These are phyloP conservation scores for Coemansia sp. DNA, from an alignment of 192 early-diverging fungal species.

Conservation along the genomic window DNA sequence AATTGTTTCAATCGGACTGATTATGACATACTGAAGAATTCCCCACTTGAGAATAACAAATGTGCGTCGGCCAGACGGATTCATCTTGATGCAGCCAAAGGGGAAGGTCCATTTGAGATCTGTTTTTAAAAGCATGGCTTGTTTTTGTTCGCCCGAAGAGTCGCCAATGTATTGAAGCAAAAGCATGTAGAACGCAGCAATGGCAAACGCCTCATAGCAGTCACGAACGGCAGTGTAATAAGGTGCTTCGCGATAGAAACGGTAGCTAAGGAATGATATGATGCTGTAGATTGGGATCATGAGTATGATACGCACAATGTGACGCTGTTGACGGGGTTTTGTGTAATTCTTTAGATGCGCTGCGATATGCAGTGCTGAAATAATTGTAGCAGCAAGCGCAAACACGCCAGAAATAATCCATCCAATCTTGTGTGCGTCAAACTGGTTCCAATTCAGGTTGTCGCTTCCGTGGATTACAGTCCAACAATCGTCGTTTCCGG, in stretches of 20 bases:
- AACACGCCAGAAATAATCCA: constrained; percentile 61
- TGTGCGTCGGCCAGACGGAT: constrained; percentile 56
- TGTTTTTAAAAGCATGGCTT: constrained; percentile 36
- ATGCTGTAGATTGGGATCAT: constrained; percentile 75
- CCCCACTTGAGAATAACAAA: constrained; percentile 65
- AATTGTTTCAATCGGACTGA: constrained; percentile 63
- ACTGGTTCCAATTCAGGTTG: constrained; percentile 50
- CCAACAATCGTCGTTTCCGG: constrained; percentile 53
- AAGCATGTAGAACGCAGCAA: constrained; percentile 73
- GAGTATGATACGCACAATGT: constrained; percentile 73
- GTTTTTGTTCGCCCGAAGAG: constrained; percentile 53
- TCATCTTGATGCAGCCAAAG: constrained; percentile 60
- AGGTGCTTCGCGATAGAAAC: constrained; percentile 66
- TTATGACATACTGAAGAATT: constrained; percentile 71
- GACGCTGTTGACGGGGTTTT: constrained; percentile 71
- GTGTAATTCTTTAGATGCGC: constrained; percentile 61
- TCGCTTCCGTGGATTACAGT: constrained; percentile 46
- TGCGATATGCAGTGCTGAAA: constrained; percentile 55
- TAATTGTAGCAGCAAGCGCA: constrained; percentile 55
- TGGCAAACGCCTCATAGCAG: constrained; percentile 75
- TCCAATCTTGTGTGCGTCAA: constrained; percentile 61
- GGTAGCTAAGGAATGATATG: constrained; percentile 68
- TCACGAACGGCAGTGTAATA: constrained; percentile 72
- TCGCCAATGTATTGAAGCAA: constrained; percentile 69
- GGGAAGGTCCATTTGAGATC: constrained; percentile 64